Conservation (phyloP, 2,329 filamentous ascomycete genomes). For the Phyllosticta paracitricarpa region DNA sequence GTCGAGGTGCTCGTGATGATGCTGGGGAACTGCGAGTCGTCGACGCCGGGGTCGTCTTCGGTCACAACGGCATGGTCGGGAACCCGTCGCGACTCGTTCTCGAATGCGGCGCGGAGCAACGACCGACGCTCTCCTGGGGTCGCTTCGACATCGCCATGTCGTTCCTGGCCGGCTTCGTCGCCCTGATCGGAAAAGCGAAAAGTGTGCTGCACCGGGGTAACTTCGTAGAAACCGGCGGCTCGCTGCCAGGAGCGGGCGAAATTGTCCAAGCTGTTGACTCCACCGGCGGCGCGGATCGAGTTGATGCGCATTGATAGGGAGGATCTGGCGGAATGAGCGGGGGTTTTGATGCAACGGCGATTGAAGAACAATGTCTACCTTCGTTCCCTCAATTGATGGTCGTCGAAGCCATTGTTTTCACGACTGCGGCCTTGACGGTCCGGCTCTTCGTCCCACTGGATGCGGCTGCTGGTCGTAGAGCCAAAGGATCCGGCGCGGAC, state of each 20-base stretch:
- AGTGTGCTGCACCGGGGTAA: conserved; percentile 67
- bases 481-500: conserved; percentile 32
- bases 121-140: conserved; percentile 31
- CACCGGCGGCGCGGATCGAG: conserved; percentile 60
- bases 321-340: conserved; percentile 23
- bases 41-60: conserved; percentile 12
- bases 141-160: conserved; percentile 27
- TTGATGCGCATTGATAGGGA: conserved; percentile 42
- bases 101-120: conserved; percentile 31
- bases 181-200: conserved; percentile 47
- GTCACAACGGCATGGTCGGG: conserved; percentile 30
- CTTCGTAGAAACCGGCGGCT: conserved; percentile 78
- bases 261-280: conserved; percentile 87
- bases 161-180: conserved; percentile 40
- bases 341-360: neutral
- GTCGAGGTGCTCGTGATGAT: neutral
- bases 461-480: conserved; percentile 25
- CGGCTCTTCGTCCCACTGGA: conserved; percentile 30
- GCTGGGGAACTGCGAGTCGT: neutral
- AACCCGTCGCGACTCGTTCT: conserved; percentile 24
- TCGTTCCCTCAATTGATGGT: conserved; percentile 25
- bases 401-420: conserved; percentile 17
- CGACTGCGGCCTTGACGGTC: conserved; percentile 16
- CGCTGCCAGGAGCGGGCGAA: conserved; percentile 90
- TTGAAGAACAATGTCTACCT: conserved; percentile 16